phyloP scores from a whole-genome alignment of 257 asterid species.

The Solanum acaule region DNA sequence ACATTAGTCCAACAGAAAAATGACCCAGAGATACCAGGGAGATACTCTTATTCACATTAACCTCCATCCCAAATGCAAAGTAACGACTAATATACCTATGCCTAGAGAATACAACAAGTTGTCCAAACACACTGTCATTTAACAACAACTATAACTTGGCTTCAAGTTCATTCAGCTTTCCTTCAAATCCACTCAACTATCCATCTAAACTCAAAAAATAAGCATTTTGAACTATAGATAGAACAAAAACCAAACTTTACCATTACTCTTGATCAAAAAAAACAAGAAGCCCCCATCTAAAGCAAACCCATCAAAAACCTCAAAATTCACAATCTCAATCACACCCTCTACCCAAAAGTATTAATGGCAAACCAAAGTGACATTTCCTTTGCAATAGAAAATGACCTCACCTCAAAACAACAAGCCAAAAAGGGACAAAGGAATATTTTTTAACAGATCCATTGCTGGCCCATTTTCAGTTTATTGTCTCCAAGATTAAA shows the following conservation, averaged over 20 bases:
- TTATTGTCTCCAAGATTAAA: background rate
- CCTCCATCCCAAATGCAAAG: background rate
- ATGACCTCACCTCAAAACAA: background rate
- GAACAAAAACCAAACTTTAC: background rate
- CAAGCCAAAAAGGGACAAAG: background rate
- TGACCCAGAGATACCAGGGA: background rate
- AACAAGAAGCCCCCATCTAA: background rate
- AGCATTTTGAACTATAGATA: background rate
- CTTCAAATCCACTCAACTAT: constrained; percentile 3
- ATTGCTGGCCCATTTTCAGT: background rate
- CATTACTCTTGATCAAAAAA: background rate
- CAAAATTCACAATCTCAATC: background rate
- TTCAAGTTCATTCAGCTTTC: background rate
- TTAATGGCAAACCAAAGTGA: background rate
- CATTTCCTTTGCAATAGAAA: background rate
- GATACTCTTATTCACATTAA: too few species aligned
- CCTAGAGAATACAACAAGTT: background rate
- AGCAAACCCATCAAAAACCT: background rate
- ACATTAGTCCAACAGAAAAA: background rate
- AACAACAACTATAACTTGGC: background rate
- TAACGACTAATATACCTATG: background rate
- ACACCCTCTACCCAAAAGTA: background rate
- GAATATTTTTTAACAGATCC: background rate
- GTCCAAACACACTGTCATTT: background rate
- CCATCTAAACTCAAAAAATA: background rate